Conservation (phyloP, 306 rosid genomes). For the Fagus sylvatica region DNA sequence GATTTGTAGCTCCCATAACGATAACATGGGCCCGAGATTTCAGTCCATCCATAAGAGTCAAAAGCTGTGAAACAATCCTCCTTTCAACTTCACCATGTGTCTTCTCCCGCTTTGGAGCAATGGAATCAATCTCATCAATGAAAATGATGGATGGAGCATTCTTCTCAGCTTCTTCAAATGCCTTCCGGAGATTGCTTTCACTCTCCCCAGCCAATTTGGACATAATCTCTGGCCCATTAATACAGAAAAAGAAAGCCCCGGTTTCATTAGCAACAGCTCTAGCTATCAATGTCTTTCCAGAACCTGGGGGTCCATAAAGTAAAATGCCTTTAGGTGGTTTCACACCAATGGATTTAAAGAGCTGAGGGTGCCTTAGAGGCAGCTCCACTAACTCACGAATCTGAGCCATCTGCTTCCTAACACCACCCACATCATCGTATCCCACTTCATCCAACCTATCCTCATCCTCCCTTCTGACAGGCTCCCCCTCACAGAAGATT, state of each 20-base stretch:
- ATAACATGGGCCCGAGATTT: constrained; percentile 69
- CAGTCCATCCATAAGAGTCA: constrained; percentile 71
- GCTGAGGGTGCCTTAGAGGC: constrained; percentile 70
- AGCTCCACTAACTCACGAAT: constrained; percentile 69
- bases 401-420: constrained; percentile 74
- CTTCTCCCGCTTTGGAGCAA: constrained; percentile 73
- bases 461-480: constrained; percentile 66
- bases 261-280: constrained; percentile 75
- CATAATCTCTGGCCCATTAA: constrained; percentile 70
- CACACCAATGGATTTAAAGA: constrained; percentile 64
- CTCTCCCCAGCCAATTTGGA: constrained; percentile 74
- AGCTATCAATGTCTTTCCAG: constrained; percentile 65
- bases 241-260: constrained; percentile 67
- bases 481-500: constrained; percentile 71
- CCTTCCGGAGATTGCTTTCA: constrained; percentile 72
- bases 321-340: constrained; percentile 73
- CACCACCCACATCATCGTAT: constrained; percentile 74
- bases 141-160: constrained; percentile 73
- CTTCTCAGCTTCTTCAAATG: constrained; percentile 73
- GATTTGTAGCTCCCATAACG: constrained; percentile 72
- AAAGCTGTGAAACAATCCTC: constrained; percentile 65
- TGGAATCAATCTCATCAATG: constrained; percentile 66
- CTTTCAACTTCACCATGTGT: constrained; percentile 72
- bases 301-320: constrained; percentile 68
- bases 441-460: constrained; percentile 66